Conservation (phyloP, 352 stramenopile species). For the Phytophthora ohioensis region DNA sequence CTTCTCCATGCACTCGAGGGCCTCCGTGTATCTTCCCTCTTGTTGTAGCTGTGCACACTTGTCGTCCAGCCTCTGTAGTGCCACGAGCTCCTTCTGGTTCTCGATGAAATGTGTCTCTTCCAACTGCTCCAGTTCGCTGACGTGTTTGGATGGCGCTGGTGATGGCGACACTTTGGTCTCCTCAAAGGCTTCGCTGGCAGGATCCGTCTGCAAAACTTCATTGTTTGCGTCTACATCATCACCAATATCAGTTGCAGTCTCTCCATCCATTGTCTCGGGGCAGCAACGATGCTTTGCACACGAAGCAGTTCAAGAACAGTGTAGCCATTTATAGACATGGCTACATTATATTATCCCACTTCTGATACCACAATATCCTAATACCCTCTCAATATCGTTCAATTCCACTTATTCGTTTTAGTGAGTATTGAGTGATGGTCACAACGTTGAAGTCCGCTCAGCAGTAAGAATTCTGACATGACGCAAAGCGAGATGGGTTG, state of each 20-base stretch:
- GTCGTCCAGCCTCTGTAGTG: slow-evolving; percentile 91
- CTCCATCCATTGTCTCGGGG: slow-evolving; percentile 11
- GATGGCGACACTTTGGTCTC: slow-evolving; percentile 3
- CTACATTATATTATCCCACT: slow-evolving; percentile 5
- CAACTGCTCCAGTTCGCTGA: slow-evolving; percentile 31
- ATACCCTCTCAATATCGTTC: no score
- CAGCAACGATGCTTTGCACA: slow-evolving; percentile 4
- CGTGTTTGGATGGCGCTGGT: slow-evolving; percentile 15
- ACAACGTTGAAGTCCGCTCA: no score
- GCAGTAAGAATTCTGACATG: no score
- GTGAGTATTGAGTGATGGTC: no score
- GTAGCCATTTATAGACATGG: slow-evolving; percentile 24
- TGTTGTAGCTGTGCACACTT: slow-evolving; percentile 92
- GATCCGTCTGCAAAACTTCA: slow-evolving; percentile 14
- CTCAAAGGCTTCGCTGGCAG: slow-evolving; percentile 10
- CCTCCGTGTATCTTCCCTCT: slow-evolving; percentile 93
- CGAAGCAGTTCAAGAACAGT: slow-evolving; percentile 16
- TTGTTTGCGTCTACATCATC: not conserved
- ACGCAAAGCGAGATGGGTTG: no score
- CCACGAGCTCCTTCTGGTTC: slow-evolving; percentile 89
- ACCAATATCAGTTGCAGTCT: not conserved
- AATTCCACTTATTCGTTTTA: no score
- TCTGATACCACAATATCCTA: not conserved
- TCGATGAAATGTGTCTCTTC: slow-evolving; percentile 66
- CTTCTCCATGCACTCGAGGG: slow-evolving; percentile 95